These are phyloP conservation scores for Trichoderma virens DNA, from an alignment of 495 filamentous ascomycete species.

Conservation along the genomic window DNA sequence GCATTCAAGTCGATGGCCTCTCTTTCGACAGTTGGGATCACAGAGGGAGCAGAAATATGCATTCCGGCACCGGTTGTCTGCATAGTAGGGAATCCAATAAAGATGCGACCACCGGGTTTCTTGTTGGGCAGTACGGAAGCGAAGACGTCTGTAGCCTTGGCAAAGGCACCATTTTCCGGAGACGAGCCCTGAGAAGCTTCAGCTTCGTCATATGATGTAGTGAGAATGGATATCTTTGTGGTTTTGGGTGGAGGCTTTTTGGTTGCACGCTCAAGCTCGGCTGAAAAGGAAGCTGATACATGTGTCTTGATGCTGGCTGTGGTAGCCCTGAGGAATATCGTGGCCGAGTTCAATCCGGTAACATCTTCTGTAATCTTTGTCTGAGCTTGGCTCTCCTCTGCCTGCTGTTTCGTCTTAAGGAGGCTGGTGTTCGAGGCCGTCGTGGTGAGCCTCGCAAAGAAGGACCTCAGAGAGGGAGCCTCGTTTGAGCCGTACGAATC, in stretches of 20 bases:
- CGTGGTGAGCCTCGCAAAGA: slow-evolving; percentile 66
- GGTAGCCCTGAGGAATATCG: slow-evolving; percentile 80
- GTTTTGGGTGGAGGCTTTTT: slow-evolving; percentile 91
- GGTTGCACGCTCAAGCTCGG: slow-evolving; percentile 90
- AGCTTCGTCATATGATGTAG: slow-evolving; percentile 81
- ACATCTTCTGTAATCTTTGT: slow-evolving; percentile 59
- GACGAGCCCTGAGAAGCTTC: slow-evolving; percentile 48
- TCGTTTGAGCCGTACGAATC: slow-evolving; percentile 34
- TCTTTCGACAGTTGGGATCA: slow-evolving; percentile 97
- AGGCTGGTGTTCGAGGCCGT: slow-evolving; percentile 26
- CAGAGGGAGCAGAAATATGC: slow-evolving; percentile 96
- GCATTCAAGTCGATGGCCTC: slow-evolving; percentile 97
- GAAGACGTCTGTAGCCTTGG: slow-evolving; percentile 67
- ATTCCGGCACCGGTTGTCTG: slow-evolving; percentile 92
- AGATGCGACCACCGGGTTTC: slow-evolving; percentile 69
- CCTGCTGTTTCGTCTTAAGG: slow-evolving; percentile 38
- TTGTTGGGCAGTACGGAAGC: slow-evolving; percentile 83
- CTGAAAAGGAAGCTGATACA: slow-evolving; percentile 56
- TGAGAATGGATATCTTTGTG: slow-evolving; percentile 77
- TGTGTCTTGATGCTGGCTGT: slow-evolving; percentile 73
- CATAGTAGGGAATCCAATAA: slow-evolving; percentile 95
- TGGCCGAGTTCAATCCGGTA: slow-evolving; percentile 54
- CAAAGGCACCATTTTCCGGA: slow-evolving; percentile 30
- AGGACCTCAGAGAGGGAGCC: slow-evolving; percentile 57
- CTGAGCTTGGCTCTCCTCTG: slow-evolving; percentile 46